Percentiles rank a stretch among this genome's conserved stretches.
Evolutionary conservation across 2,329 filamentous ascomycete genomes (phyloP).

Genomic region (Phialophora verrucosa): DNA sequence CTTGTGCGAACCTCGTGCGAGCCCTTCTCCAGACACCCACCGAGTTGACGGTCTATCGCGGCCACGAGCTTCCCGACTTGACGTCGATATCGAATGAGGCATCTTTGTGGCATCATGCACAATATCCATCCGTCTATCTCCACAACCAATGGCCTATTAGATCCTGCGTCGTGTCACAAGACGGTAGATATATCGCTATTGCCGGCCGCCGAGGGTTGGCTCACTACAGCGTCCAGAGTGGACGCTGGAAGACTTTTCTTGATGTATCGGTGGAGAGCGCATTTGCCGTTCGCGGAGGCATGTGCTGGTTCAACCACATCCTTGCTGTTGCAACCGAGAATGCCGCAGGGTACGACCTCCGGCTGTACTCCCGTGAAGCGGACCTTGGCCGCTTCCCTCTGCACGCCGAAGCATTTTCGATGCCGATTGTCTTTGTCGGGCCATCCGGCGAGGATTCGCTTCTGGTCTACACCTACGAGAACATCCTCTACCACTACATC

Average conservation of each 20-base stretch:
- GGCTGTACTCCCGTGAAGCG: constrained; percentile 89
- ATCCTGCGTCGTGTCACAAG: constrained; percentile 82
- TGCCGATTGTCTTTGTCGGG: constrained; percentile 87
- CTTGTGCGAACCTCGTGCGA: constrained; percentile 85
- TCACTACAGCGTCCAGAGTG: constrained; percentile 93
- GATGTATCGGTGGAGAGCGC: constrained; percentile 82
- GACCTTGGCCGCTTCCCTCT: constrained; percentile 75
- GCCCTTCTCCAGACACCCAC: constrained; percentile 88
- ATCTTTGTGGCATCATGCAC: constrained; percentile 92
- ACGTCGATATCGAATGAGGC: constrained; percentile 91
- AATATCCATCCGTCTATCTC: constrained; percentile 82
- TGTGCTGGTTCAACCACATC: constrained; percentile 99
- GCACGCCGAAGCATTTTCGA: constrained; percentile 76
- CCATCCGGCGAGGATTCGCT: constrained; percentile 92
- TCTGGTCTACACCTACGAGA: constrained; percentile 96
- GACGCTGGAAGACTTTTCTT: constrained; percentile 92
- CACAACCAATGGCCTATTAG: constrained; percentile 93
- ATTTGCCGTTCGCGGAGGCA: constrained; percentile 89
- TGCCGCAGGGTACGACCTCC: constrained; percentile 79
- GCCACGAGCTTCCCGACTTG: constrained; percentile 87
- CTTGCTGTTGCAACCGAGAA: constrained; percentile 91
- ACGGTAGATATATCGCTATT: constrained; percentile 94
- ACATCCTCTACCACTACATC: constrained; percentile 92
- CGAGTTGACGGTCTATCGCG: constrained; percentile 88
- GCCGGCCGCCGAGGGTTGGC: constrained; percentile 90